phyloP scores from a whole-genome alignment of 768 basidiomycete species.

The Trametopsis cervina region DNA sequence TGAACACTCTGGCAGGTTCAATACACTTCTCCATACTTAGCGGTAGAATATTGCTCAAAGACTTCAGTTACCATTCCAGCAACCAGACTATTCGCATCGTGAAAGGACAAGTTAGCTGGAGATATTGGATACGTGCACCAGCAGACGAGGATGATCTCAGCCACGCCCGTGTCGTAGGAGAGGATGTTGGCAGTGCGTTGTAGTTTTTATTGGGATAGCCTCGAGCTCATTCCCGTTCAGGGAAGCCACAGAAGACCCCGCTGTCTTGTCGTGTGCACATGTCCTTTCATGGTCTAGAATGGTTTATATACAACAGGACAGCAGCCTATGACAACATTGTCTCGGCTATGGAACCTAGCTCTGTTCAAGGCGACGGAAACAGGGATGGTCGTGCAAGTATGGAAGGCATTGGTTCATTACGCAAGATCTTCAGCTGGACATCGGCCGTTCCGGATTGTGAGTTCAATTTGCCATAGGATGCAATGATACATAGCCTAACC shows the following conservation, averaged over 20 bases:
- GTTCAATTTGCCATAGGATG: not conserved
- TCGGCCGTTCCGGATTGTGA: slow-evolving; percentile 21
- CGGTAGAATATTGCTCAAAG: slow-evolving; percentile 83
- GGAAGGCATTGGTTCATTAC: slow-evolving; percentile 18
- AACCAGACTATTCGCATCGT: slow-evolving; percentile 84
- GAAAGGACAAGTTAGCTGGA: slow-evolving; percentile 84
- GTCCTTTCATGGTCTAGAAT: slow-evolving; percentile 80
- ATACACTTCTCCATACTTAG: slow-evolving; percentile 85
- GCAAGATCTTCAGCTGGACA: slow-evolving; percentile 25
- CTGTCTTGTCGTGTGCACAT: slow-evolving; percentile 78
- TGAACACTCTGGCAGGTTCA: slow-evolving; percentile 47
- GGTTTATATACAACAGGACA: slow-evolving; percentile 89
- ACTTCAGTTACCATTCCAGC: slow-evolving; percentile 84
- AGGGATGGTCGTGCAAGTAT: slow-evolving; percentile 6
- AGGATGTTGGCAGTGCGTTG: slow-evolving; percentile 40
- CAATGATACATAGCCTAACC: not conserved
- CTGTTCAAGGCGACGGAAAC: slow-evolving; percentile 14
- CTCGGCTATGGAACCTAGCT: slow-evolving; percentile 51
- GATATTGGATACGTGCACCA: slow-evolving; percentile 86
- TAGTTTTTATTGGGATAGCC: not conserved
- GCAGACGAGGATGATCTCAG: slow-evolving; percentile 67
- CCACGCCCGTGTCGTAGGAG: slow-evolving; percentile 36
- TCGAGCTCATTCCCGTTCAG: slow-evolving; percentile 22
- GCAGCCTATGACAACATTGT: slow-evolving; percentile 85
- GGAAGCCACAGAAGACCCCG: slow-evolving; percentile 17